Conservation (phyloP, 805 yeast genomes). For the Ogataea methylovora region DNA sequence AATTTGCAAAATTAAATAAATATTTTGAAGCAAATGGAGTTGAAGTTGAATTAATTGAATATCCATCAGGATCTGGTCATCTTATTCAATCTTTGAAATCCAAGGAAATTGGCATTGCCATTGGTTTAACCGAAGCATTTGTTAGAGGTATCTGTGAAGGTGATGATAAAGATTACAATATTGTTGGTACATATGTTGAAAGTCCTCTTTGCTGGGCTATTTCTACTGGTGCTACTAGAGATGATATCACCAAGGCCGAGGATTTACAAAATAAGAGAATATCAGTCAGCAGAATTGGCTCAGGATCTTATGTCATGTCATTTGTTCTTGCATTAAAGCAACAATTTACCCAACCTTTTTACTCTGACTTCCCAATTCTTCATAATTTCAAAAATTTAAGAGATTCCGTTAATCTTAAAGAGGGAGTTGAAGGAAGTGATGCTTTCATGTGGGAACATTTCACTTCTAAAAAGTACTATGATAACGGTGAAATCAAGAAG, state of each 20-base stretch:
- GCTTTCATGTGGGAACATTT: slow-evolving; percentile 97
- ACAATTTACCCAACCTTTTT: slow-evolving; percentile 46
- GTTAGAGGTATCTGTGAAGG: slow-evolving; percentile 77
- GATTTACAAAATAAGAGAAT: slow-evolving; percentile 49
- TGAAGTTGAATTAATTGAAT: slow-evolving; percentile 57
- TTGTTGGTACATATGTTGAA: slow-evolving; percentile 76
- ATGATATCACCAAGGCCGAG: slow-evolving; percentile 40
- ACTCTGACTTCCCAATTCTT: slow-evolving; percentile 45
- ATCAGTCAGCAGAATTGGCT: slow-evolving; percentile 83
- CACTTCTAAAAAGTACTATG: slow-evolving; percentile 82
- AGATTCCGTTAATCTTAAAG: slow-evolving; percentile 62
- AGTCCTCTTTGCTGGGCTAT: slow-evolving; percentile 90
- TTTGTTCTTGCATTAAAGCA: slow-evolving; percentile 66
- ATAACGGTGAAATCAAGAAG: slow-evolving; percentile 66
- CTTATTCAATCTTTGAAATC: slow-evolving; percentile 64
- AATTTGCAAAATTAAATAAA: slow-evolving; percentile 58
- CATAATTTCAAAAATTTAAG: slow-evolving; percentile 70
- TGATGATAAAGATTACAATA: slow-evolving; percentile 44
- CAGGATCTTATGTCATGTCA: slow-evolving; percentile 89
- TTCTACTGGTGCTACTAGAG: slow-evolving; percentile 62
- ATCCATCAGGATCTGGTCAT: slow-evolving; percentile 84
- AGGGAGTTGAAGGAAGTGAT: slow-evolving; percentile 44
- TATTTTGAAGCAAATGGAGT: slow-evolving; percentile 43
- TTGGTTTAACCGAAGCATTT: slow-evolving; percentile 90
- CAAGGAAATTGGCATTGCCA: slow-evolving; percentile 65